Conservation (phyloP, 371 early-diverging fungal species). For the Mucor circinelloides region DNA sequence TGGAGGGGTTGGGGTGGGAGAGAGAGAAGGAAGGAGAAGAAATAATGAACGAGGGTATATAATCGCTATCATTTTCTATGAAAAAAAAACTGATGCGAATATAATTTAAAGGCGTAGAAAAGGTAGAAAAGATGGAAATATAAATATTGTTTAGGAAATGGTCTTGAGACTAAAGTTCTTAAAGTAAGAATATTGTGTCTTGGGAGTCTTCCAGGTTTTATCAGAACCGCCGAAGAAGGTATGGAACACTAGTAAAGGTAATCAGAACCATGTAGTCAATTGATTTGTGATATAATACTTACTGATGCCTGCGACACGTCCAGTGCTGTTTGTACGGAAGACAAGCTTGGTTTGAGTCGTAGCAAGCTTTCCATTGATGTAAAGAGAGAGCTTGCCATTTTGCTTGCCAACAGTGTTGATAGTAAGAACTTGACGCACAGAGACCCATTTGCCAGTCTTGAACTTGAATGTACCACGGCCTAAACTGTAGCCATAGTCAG, state of each 20-base stretch:
- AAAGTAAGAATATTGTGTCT: conserved; percentile 54
- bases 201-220: conserved; percentile 50
- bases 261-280: neutral
- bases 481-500: conserved; percentile 63
- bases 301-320: conserved; percentile 26
- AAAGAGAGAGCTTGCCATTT: conserved; percentile 50
- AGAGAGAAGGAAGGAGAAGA: neutral
- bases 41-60: conserved; percentile 4
- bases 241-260: conserved; percentile 25
- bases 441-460: conserved; percentile 57
- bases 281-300: conserved; percentile 1
- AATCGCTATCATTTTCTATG: neutral
- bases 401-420: conserved; percentile 58
- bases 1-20: too few relatives aligned
- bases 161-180: conserved; percentile 46
- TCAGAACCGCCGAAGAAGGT: conserved; percentile 65
- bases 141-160: neutral
- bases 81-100: neutral
- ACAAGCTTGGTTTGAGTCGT: conserved; percentile 7
- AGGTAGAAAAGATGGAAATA: neutral
- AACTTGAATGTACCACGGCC: conserved; percentile 63
- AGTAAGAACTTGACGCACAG: conserved; percentile 54
- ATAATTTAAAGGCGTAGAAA: neutral
- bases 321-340: conserved; percentile 13
- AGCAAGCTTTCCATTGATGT: conserved; percentile 4